phyloP scores from a whole-genome alignment of 2,329 filamentous ascomycete genomes.

The Arthrobotrys sphaeroides region DNA sequence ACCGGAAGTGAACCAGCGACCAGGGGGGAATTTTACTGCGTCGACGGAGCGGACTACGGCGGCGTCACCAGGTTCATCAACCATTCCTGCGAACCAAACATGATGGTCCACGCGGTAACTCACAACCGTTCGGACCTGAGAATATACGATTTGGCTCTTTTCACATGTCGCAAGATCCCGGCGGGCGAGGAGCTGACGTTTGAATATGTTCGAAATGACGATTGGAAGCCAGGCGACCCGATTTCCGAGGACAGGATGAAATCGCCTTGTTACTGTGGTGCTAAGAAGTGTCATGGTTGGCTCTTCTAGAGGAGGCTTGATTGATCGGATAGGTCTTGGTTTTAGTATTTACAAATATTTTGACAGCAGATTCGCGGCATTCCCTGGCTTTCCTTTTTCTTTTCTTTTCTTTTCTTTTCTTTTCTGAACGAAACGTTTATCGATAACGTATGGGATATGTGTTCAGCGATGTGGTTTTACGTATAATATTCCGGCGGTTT shows the following conservation, averaged over 20 bases:
- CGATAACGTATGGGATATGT: neutral
- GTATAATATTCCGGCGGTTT: no score
- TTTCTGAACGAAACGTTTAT: neutral
- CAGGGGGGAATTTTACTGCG: constrained; percentile 61
- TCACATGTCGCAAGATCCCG: constrained; percentile 73
- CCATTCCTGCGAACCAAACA: constrained; percentile 81
- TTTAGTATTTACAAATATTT: no score
- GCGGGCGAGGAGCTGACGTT: constrained; percentile 78
- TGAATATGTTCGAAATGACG: constrained; percentile 77
- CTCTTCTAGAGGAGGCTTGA: constrained; percentile 74
- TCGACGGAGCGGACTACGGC: constrained; percentile 77
- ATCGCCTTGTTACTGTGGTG: constrained; percentile 68
- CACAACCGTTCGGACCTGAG: constrained; percentile 78
- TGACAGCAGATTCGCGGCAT: neutral
- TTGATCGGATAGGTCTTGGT: no score
- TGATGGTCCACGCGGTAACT: constrained; percentile 80
- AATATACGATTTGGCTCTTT: constrained; percentile 80
- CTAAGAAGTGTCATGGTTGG: constrained; percentile 73
- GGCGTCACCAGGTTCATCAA: constrained; percentile 85
- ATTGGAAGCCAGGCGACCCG: constrained; percentile 61
- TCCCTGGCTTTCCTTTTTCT: neutral
- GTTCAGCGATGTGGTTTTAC: no score
- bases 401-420: no score
- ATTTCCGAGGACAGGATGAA: constrained; percentile 62
- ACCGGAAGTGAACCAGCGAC: neutral